Evolutionary conservation across 2,329 filamentous ascomycete species (phyloP).

Genomic region (Pseudogymnoascus sp.): DNA sequence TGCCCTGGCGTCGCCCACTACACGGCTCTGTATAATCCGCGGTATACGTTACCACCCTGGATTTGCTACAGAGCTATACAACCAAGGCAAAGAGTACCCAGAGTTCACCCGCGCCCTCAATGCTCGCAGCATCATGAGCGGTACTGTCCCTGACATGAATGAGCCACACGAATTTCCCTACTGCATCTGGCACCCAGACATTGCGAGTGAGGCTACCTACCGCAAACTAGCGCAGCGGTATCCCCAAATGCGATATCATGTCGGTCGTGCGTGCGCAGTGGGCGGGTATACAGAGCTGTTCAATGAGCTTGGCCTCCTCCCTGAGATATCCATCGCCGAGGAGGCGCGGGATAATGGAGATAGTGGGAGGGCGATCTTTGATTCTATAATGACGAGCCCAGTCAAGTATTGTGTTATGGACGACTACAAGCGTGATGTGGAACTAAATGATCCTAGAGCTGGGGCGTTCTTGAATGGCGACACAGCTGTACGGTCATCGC

Average conservation of each 20-base stretch:
- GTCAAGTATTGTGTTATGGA: constrained; percentile 30
- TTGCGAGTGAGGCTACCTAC: constrained; percentile 20
- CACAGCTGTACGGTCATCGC: constrained; percentile 25
- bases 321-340: constrained; percentile 34
- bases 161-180: constrained; percentile 27
- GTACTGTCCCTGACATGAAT: constrained; percentile 25
- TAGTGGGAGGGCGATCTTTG: constrained; percentile 24
- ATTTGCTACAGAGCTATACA: background rate
- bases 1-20: background rate
- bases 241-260: constrained; percentile 31
- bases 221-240: constrained; percentile 26
- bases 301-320: constrained; percentile 30
- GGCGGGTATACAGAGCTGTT: constrained; percentile 32
- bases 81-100: background rate
- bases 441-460: constrained; percentile 5
- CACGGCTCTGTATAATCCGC: background rate
- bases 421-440: constrained; percentile 27
- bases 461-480: constrained; percentile 28
- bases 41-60: background rate
- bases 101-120: constrained; percentile 21
- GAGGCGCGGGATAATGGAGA: constrained; percentile 30
- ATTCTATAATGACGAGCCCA: constrained; percentile 24
- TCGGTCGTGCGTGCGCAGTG: constrained; percentile 34
- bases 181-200: constrained; percentile 36
- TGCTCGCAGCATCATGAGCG: constrained; percentile 32